Base-by-base conservation (phyloP, 495 filamentous ascomycete species). In the Penicillium macrosclerotiorum region DNA sequence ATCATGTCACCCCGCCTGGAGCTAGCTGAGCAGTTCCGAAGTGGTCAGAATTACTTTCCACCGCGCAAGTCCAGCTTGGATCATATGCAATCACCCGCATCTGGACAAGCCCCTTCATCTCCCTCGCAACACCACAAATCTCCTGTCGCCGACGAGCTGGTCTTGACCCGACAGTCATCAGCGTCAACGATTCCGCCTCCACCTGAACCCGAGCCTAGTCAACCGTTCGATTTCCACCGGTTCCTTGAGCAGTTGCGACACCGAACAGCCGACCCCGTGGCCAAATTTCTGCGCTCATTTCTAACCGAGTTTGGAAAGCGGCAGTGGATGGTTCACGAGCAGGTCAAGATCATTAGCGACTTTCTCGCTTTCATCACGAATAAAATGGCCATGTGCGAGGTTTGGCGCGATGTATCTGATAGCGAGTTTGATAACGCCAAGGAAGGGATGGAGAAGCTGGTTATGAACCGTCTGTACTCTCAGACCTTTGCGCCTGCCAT, bases 281-380 rank as follows among this genome's bases (percentile, higher is more conserved):
- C 93, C 9, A 88, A 89, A 52, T 99, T 95, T 62, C 78, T 99
- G 14, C 85, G 91, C 34, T 96, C 92, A 5, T 99, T 99, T 60
- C 73, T 99, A 9, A 76, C 80, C 26, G 93, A 97, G 63, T 99
- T 99, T 69, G 89, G 85, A 8, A 99, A 99, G 69, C 88, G 89
- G 54, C 94, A 96, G 65, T 99, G 93, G 93, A 94, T 95, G 91
- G 93, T 95, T 6, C 93, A 97, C 59, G 93, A 99, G 66, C 93
- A 99, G 64, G 91, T 96, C 51, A 99, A 99, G 63, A 96, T 99
- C 34, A 92, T 99, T 47, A 82, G 88, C 43, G 93, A 99, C 60
- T 99, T 99, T 57, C 73, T 99, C 29, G 78, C 88, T n/a, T 99
- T 99, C 53, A 99, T 99, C 47, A 86, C 88, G 30, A 95, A 93